A percentile compares a stretch with the other conserved stretches of the same genome.
Evolutionary conservation across 257 asterid species (phyloP).

Genomic region (Fraxinus quadrangulata): DNA sequence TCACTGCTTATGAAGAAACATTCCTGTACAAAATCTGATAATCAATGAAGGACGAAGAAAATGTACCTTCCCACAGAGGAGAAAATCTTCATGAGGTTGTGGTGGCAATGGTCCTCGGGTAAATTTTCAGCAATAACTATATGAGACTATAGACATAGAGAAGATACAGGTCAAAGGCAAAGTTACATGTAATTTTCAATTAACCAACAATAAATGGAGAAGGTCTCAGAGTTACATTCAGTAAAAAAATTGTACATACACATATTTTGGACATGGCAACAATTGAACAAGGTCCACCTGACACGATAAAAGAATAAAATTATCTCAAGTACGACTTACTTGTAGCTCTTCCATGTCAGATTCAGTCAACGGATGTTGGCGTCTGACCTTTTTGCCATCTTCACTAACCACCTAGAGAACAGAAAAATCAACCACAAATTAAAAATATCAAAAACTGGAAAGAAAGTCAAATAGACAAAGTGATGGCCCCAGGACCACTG

Average conservation of each 20-base stretch:
- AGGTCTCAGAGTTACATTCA: not conserved
- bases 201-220: not conserved
- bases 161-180: slow-evolving; percentile 19
- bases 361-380: slow-evolving; percentile 63
- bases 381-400: slow-evolving; percentile 81
- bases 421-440: slow-evolving; percentile 23
- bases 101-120: slow-evolving; percentile 93
- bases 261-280: slow-evolving; percentile 13
- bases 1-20: slow-evolving; percentile 1
- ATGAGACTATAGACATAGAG: slow-evolving; percentile 54
- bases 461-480: slow-evolving; percentile 12
- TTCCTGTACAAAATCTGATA: slow-evolving; percentile 1
- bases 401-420: slow-evolving; percentile 71
- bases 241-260: slow-evolving; percentile 2
- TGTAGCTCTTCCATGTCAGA: slow-evolving; percentile 83
- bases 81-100: slow-evolving; percentile 83
- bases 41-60: slow-evolving; percentile 17
- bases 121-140: slow-evolving; percentile 81
- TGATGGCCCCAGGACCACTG: not conserved
- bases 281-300: slow-evolving; percentile 5
- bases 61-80: slow-evolving; percentile 81
- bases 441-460: slow-evolving; percentile 17
- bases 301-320: slow-evolving; percentile 11
- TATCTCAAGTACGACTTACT: slow-evolving; percentile 40
- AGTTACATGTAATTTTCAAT: not conserved